Evolutionary conservation across 2,329 filamentous ascomycete species (phyloP).

Genomic region (Apiospora malaysiana): DNA sequence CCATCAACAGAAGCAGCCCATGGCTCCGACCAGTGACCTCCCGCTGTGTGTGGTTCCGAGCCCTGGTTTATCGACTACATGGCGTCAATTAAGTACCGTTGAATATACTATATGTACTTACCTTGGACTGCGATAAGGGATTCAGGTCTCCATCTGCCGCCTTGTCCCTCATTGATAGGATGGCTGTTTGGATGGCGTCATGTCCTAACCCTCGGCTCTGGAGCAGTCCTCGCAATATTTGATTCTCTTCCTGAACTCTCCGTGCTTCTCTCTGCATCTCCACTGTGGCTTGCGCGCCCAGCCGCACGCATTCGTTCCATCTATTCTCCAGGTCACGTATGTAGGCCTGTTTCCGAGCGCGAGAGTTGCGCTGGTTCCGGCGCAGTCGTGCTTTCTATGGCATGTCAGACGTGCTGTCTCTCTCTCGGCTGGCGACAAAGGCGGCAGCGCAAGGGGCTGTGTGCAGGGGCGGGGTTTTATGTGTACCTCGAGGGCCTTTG

Average conservation of each 20-base stretch:
- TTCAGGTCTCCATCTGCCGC: background rate
- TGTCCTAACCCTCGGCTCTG: background rate
- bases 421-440: background rate
- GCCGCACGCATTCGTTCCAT: background rate
- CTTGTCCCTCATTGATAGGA: background rate
- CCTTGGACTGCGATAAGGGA: background rate
- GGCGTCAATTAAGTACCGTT: background rate
- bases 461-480: background rate
- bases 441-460: background rate
- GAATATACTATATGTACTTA: background rate
- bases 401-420: background rate
- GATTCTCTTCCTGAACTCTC: background rate
- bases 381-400: background rate
- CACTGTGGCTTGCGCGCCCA: constrained; percentile 3
- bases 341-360: constrained; percentile 6
- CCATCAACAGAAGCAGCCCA: background rate
- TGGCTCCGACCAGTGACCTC: no score
- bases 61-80: background rate
- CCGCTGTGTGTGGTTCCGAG: no score
- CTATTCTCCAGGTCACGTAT: background rate
- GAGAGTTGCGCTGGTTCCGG: constrained; percentile 12
- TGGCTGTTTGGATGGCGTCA: background rate
- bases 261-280: constrained; percentile 11
- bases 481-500: background rate
- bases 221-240: background rate